A percentile compares a stretch with the other conserved stretches of the same genome.
phyloP scores from a whole-genome alignment of 441 rosid genomes.

The Syzygium syzygioides region DNA sequence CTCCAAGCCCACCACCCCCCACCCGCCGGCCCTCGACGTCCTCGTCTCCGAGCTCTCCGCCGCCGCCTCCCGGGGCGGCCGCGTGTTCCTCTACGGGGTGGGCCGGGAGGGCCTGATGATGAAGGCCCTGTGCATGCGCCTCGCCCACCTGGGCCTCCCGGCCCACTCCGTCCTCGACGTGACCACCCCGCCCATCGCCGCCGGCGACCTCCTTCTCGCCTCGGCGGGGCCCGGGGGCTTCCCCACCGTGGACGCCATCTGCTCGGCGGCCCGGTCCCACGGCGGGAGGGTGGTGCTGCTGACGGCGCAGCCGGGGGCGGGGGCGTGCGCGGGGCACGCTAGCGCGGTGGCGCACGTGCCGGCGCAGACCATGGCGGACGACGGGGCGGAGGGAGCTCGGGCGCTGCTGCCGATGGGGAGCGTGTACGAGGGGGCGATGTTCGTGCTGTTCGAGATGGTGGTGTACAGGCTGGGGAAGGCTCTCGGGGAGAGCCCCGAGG shows the following conservation, averaged over 20 bases:
- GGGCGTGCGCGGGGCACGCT: slow-evolving; percentile 56
- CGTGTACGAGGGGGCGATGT: slow-evolving; percentile 77
- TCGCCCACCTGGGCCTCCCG: slow-evolving; percentile 73
- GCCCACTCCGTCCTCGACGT: slow-evolving; percentile 71
- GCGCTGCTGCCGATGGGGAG: slow-evolving; percentile 85
- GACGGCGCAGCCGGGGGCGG: slow-evolving; percentile 65
- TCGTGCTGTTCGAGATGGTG: slow-evolving; percentile 87
- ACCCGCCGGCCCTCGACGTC: slow-evolving; percentile 48
- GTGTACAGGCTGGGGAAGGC: slow-evolving; percentile 53
- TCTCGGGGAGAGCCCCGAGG: slow-evolving; percentile 51
- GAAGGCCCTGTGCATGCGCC: slow-evolving; percentile 77
- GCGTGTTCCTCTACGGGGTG: slow-evolving; percentile 71
- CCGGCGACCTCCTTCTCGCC: slow-evolving; percentile 62
- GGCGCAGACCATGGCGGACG: slow-evolving; percentile 80
- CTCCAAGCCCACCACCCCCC: slow-evolving; percentile 32
- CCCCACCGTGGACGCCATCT: slow-evolving; percentile 83
- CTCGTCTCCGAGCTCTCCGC: slow-evolving; percentile 41
- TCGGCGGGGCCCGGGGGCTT: slow-evolving; percentile 89
- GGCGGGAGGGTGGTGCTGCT: slow-evolving; percentile 59
- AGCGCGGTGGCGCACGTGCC: slow-evolving; percentile 55
- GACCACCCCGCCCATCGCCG: slow-evolving; percentile 73
- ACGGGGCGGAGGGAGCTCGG: slow-evolving; percentile 19
- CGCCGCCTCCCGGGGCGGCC: slow-evolving; percentile 34
- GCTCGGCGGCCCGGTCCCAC: slow-evolving; percentile 45
- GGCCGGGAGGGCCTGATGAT: slow-evolving; percentile 91